These are phyloP conservation scores for Oryza longistaminata DNA, from an alignment of 176 grass and related monocot genomes.

Conservation along the genomic window DNA sequence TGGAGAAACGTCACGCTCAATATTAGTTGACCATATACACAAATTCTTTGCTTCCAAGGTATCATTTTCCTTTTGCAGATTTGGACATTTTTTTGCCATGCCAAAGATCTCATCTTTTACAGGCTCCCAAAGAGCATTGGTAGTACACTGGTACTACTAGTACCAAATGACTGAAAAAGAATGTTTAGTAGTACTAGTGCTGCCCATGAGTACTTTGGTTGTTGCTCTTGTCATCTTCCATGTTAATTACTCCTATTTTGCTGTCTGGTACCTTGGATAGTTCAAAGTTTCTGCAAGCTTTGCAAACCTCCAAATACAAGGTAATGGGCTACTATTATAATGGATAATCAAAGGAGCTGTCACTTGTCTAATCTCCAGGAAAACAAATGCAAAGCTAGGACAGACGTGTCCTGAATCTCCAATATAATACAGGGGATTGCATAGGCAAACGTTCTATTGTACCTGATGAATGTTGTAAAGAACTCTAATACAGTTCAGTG, in stretches of 20 bases:
- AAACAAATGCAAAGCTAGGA: background rate
- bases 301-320: background rate
- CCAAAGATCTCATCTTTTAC: background rate
- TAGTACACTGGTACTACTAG: background rate
- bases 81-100: conserved; percentile 1
- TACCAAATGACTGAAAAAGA: background rate
- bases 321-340: background rate
- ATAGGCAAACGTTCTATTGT: background rate
- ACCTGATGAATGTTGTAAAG: background rate
- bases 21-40: background rate
- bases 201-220: background rate
- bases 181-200: background rate
- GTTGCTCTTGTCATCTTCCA: background rate
- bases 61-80: background rate
- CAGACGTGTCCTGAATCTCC: background rate
- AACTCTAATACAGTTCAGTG: background rate
- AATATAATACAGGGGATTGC: background rate
- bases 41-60: conserved; percentile 7
- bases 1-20: conserved; percentile 15
- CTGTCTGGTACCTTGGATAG: background rate
- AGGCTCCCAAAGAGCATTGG: background rate
- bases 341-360: background rate
- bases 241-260: no score
- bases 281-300: background rate
- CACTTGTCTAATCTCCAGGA: background rate